Conservation (phyloP, 768 basidiomycete species). For the Leucocoprinus birnbaumii region DNA sequence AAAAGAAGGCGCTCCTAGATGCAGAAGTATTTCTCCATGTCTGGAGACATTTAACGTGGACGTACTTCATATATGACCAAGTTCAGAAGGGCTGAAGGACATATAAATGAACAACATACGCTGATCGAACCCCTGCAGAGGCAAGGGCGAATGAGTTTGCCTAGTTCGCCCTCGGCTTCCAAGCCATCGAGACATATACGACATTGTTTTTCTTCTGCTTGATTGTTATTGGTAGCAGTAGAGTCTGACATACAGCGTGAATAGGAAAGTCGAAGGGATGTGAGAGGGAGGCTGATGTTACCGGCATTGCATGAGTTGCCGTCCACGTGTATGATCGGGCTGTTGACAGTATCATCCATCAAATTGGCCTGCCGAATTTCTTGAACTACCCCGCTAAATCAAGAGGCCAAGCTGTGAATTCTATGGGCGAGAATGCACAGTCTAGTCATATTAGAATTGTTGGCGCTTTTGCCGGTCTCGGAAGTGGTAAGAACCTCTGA, state of each 20-base stretch:
- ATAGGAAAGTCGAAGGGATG: background rate
- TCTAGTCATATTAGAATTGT: conserved; percentile 44
- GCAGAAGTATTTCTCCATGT: conserved; percentile 66
- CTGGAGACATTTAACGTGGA: conserved; percentile 77
- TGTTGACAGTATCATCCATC: background rate
- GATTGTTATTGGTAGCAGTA: conserved; percentile 12
- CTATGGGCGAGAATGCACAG: conserved; percentile 14
- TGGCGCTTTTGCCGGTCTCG: conserved; percentile 56
- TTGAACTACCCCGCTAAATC: background rate
- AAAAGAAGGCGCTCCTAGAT: conserved; percentile 69
- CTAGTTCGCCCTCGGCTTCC: conserved; percentile 56
- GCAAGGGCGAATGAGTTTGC: conserved; percentile 81
- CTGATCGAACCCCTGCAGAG: conserved; percentile 79
- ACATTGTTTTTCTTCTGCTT: conserved; percentile 60
- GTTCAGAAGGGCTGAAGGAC: conserved; percentile 15
- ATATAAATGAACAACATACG: conserved; percentile 25
- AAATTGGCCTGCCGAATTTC: background rate
- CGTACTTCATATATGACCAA: conserved; percentile 54
- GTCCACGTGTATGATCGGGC: conserved; percentile 7
- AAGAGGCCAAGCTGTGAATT: background rate
- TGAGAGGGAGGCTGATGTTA: background rate
- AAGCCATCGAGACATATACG: conserved; percentile 79
- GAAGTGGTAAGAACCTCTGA: conserved; percentile 45
- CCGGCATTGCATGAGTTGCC: conserved; percentile 4
- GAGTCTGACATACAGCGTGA: conserved; percentile 7